Base-by-base conservation (phyloP, 345 rosid species). In the Dovyalis caffra region DNA sequence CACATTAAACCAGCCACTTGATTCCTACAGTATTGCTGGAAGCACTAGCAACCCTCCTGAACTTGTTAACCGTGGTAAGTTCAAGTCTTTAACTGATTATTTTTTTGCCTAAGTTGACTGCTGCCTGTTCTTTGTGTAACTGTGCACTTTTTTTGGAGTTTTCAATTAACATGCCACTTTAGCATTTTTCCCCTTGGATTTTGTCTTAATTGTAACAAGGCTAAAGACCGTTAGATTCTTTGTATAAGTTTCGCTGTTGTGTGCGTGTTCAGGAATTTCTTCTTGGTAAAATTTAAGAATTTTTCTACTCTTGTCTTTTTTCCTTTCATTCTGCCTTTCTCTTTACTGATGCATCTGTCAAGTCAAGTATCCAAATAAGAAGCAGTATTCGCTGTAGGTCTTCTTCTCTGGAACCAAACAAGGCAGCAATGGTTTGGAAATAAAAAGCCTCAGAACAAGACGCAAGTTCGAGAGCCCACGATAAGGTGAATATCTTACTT, bases 61-160 rank as follows among this genome's bases (percentile, higher is more conserved):
- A 81, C 92, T 88, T 81, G 88, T 86, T 66, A 94, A 94, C 80
- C 84, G 79, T 18, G 97, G 97, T 78, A 83, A 86, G 96, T 79
- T 75, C 56, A 58, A 45, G 68, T 28, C 37, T 0, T 56, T 71
- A 20, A 26, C 31, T 20, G 69, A 63, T 47, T 47, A 10, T 37
- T 37, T 6, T 18, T 53, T 53, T 16, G 37, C 65, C n/a, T 32
- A 68, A 45, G 43, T 9, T 71, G 62, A 69, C 51, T 14, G 23
- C 51, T 78, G 38, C 51, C 0, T 56, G 63, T 34, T 11, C 49
- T 16, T 25, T 25, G 26, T 38, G 6, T 64, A n/a, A 49, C 8
- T 20, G 31, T 53, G 33, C 15, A n/a, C 57, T 28, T 63, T 21
- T n/a, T n/a, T 58, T 49, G 65, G 35, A 57, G 62, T 58, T 37